phyloP scores from a whole-genome alignment of 176 grass and related monocot species.

The Carex kokanica region DNA sequence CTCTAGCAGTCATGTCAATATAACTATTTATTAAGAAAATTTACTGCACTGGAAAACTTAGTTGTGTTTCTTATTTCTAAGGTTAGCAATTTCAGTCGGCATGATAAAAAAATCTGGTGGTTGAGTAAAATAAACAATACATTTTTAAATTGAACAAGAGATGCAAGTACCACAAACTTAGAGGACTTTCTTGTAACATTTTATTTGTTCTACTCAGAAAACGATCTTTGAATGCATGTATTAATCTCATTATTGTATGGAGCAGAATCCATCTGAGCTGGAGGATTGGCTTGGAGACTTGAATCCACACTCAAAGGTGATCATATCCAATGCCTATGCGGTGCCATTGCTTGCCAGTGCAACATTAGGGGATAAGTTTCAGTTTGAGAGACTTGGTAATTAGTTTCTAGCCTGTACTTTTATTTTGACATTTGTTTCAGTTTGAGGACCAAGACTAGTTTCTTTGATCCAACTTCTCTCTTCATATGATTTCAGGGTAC shows the following conservation, averaged over 20 bases:
- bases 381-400: conserved; percentile 97
- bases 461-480: neutral
- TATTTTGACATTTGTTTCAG: neutral
- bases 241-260: conserved; percentile 10
- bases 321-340: conserved; percentile 68
- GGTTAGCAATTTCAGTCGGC: neutral
- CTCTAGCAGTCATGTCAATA: neutral
- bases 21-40: neutral
- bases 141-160: neutral
- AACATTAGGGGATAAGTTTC: conserved; percentile 63
- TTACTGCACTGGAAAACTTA: neutral
- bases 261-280: conserved; percentile 73
- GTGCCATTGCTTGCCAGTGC: conserved; percentile 52
- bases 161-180: neutral
- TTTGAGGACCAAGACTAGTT: neutral
- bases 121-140: neutral
- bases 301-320: conserved; percentile 76
- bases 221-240: neutral
- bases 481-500: conserved; percentile 48
- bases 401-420: conserved; percentile 16
- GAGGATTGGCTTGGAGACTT: conserved; percentile 84
- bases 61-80: neutral
- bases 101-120: neutral
- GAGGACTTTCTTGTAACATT: neutral
- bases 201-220: neutral